Evolutionary conservation across 176 grass and related monocot genomes (phyloP), one percentile per base, ranked within the genome.

Genomic region (Areca catechu): DNA sequence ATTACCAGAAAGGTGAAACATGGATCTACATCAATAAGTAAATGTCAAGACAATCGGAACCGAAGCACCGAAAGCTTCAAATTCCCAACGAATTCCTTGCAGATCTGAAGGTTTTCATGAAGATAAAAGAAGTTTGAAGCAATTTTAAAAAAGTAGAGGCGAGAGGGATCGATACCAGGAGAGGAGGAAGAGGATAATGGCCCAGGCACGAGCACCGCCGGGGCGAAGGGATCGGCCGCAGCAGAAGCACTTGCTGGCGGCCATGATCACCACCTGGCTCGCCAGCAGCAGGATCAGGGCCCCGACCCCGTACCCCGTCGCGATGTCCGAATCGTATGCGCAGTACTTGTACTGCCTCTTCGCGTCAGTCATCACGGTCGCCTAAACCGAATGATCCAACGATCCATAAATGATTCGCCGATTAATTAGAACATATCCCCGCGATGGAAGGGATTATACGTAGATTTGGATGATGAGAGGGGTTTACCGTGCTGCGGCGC

Each of bases 211-310:
- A 21, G 83, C 63, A 1, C 81, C 75, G 0, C 90, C 71, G 3
- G 90, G 85, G 19, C 66, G 58, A 62, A 86, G 70, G 0, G 79
- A 27, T 17, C 71, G 74, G 60, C 91, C 91, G 76, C 86, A 95
- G 86, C 91, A 95, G 91, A 90, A 95, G 80, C 86, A 95, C 7
- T 61, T 72, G 22, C 12, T 87, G 29, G 22, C 66, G 16, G 20
- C 47, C 91, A 87, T 87, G 28, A 78, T 67, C 9, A 84, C 51
- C 19, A 55, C 64, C 80, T 96, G 91, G 10, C 63, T 62, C 14
- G 63, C 57, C 1, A 90, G 61, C 60, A 95, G 72, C 51, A 95
- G 74, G n/a, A 74, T 48, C 74, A 95, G 59, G 20, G 91, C 86
- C 49, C 50, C 50, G 60, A 87, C 51, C 49, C 91, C 91, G 71